Conservation (phyloP, 169 alveolate species). For the Cryptosporidium muris region DNA sequence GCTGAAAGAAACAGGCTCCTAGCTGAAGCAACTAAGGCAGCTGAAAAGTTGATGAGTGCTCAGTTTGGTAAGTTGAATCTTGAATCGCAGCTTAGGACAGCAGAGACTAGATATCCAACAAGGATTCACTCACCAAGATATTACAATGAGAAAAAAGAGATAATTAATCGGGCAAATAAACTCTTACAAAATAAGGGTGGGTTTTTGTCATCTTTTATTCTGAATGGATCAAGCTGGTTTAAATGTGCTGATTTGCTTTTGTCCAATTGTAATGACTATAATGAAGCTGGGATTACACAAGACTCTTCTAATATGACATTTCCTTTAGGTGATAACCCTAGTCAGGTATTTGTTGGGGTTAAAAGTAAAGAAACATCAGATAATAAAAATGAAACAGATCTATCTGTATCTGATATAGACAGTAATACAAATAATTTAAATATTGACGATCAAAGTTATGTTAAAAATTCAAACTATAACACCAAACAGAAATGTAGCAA, state of each 20-base stretch:
- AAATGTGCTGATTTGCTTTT: slow-evolving; percentile 19
- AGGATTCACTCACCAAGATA: slow-evolving; percentile 66
- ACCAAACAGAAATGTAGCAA: background rate
- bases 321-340: too few relatives aligned
- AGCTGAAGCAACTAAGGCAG: slow-evolving; percentile 46
- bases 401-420: slow-evolving; percentile 1
- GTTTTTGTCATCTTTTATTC: slow-evolving; percentile 6
- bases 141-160: slow-evolving; percentile 44
- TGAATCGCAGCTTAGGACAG: slow-evolving; percentile 49
- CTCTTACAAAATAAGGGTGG: background rate
- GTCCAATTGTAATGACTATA: slow-evolving; percentile 37
- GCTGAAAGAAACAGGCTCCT: slow-evolving; percentile 43
- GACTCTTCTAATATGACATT: background rate
- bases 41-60: slow-evolving; percentile 60
- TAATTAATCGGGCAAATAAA: slow-evolving; percentile 48
- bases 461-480: background rate
- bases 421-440: background rate
- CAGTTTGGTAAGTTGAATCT: slow-evolving; percentile 25
- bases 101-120: slow-evolving; percentile 65
- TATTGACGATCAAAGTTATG: background rate
- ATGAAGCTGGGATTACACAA: slow-evolving; percentile 7
- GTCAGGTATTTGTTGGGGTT: too few relatives aligned
- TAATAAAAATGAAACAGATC: background rate
- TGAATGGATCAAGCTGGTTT: slow-evolving; percentile 13
- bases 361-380: background rate